Base-by-base conservation (phyloP, 139 green algal genomes). In the Volvox reticuliferus region DNA sequence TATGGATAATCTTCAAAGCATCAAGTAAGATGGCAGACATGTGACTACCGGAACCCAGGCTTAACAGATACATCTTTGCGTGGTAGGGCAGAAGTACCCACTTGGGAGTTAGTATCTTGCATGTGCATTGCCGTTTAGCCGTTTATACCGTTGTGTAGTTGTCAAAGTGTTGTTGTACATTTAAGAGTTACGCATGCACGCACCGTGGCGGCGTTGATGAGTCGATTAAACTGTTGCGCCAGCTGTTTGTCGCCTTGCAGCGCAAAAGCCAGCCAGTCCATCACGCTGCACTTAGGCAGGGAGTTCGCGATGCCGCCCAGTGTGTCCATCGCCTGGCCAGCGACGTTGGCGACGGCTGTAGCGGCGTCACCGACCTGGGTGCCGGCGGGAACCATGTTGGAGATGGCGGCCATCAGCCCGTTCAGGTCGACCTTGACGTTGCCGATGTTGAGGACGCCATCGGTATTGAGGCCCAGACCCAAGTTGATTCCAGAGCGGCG, bases 231-330 rank as follows among this genome's bases (percentile, higher is more conserved):
- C 32, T 79, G 71, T 18, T 79, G 30, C 24, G 20, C 21, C 21
- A 79, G 71, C 71, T 32, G 71, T 30, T 18, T 32, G 71, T 79
- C 28, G 14, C 71, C 71, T 30, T 79, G 71, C 26, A 79, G 71
- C 71, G 71, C 71, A 9, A 79, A 79, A n/a, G 71, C 71, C 71
- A 35, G 1, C 71, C 71, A 79, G 71, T 79, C 71, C 71, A 79
- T n/a, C 26, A 79, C 16, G 71, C 6, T 32, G 71, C 71, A 79
- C 71, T 21, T 35, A 18, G 71, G 71, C 71, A 30, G 20, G 26
- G 26, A 14, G 24, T n/a, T 1, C 14, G 9, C 28, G 21, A 30
- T 30, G 32, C 26, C 21, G 14, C 21, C 71, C 71, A 79, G 1
- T 18, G 71, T 6, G 71, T 79, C 35, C 26, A 79, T 16, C 21